Base-by-base conservation (phyloP, 306 rosid genomes). In the Trifolium fragiferum region DNA sequence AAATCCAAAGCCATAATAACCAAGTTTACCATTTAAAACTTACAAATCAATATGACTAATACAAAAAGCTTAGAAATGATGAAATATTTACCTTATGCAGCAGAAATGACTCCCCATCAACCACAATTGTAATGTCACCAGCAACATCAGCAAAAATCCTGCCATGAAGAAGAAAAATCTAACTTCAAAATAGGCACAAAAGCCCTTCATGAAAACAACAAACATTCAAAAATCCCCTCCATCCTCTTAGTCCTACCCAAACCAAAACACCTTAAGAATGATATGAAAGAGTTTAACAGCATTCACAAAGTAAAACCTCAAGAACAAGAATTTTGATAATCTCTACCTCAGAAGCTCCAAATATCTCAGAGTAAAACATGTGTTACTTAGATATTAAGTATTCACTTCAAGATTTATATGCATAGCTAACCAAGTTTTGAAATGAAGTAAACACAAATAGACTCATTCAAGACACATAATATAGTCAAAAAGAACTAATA, bases 101-200 rank as follows among this genome's bases (percentile, higher is more conserved):
- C 57, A 92, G 87, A 86, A 92, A 92, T 43, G 95, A 86, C 59
- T 93, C 93, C 25, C 95, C 96, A 83, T 87, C 90, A 47, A 87
- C 90, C 0, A 85, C 84, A 33, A 93, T 82, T 67, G 93, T 93
- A 46, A 93, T 87, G 82, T 93, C 98, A 40, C 94, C 96, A 43
- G 98, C 94, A 70, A 93, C 96, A 82, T 90, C 98, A 57, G 96
- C 89, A 83, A 93, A 93, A 76, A 93, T 90, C 46, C 98, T 93
- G 76, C 77, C 25, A 27, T 8, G 6, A 65, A 61, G 35, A 70
- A 41, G 32, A 58, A 50, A 51, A 59, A 58, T 18, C 19, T 19
- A 43, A 46, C 10, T 44, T 61, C 41, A 76, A 14, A 35, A 37
- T n/a, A 32, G 57, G 21, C 70, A 68, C 18, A 67, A 66, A 77